A percentile compares a stretch with the other conserved stretches of the same genome.
Evolutionary conservation across 2,329 filamentous ascomycete genomes (phyloP).

Genomic region (Ophiobolus disseminans): DNA sequence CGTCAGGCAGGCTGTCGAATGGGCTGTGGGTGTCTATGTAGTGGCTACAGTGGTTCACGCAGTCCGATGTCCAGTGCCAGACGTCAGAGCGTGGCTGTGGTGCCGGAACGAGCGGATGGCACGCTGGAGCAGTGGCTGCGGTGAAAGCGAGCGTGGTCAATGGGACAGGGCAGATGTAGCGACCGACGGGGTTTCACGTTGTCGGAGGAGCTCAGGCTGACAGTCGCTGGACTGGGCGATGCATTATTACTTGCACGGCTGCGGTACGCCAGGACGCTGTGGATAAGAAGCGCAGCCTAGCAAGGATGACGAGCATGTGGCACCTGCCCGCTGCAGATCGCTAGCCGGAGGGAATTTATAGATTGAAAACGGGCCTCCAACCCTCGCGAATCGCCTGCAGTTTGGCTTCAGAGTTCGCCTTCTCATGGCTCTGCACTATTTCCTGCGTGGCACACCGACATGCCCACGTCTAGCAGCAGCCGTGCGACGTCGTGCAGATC

Average conservation of each 20-base stretch:
- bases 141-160: constrained; percentile 15
- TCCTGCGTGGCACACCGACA: neutral
- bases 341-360: constrained; percentile 26
- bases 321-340: constrained; percentile 31
- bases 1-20: constrained; percentile 25
- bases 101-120: constrained; percentile 20
- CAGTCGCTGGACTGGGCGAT: constrained; percentile 18
- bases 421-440: constrained; percentile 6
- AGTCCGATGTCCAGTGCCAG: constrained; percentile 11
- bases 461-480: neutral
- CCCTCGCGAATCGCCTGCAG: neutral
- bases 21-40: too few species aligned
- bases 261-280: constrained; percentile 19
- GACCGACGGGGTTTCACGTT: constrained; percentile 24
- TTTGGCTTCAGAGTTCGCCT: constrained; percentile 1
- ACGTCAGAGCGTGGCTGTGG: constrained; percentile 31
- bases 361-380: constrained; percentile 6
- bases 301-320: constrained; percentile 34
- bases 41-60: neutral
- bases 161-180: constrained; percentile 18
- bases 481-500: constrained; percentile 2
- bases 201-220: constrained; percentile 19
- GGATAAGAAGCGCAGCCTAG: constrained; percentile 31
- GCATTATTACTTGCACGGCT: constrained; percentile 21
- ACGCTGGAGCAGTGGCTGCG: constrained; percentile 3